A percentile compares a stretch with the other conserved stretches of the same genome.
These are phyloP conservation scores for Phytophthora citricola DNA, from an alignment of 352 stramenopile genomes.

Conservation along the genomic window DNA sequence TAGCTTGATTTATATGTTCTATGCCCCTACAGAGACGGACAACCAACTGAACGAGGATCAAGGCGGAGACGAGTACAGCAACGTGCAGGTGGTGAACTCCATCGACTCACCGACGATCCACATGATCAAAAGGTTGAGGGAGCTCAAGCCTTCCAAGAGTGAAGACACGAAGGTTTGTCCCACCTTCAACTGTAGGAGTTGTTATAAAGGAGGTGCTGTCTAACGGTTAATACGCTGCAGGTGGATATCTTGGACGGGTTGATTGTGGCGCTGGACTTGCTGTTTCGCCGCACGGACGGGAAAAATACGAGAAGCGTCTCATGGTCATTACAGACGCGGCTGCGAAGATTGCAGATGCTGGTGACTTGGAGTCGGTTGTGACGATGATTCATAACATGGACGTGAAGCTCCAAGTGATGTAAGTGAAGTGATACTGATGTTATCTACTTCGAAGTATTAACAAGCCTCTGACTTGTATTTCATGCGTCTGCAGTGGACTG, in stretches of 20 bases:
- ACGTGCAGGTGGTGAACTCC: slow-evolving; percentile 65
- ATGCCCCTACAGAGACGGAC: slow-evolving; percentile 54
- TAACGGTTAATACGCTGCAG: slow-evolving; percentile 9
- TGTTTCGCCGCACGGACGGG: slow-evolving; percentile 73
- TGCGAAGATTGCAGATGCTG: slow-evolving; percentile 61
- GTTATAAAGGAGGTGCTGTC: neutral
- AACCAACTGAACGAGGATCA: slow-evolving; percentile 85
- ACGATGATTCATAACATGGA: slow-evolving; percentile 82
- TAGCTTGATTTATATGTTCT: neutral
- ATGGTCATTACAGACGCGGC: slow-evolving; percentile 82
- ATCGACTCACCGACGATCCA: slow-evolving; percentile 70
- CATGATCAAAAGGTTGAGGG: slow-evolving; percentile 65
- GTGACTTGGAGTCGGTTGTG: slow-evolving; percentile 73
- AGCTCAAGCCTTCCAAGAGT: slow-evolving; percentile 35
- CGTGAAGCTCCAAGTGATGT: slow-evolving; percentile 86
- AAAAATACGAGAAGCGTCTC: slow-evolving; percentile 85
- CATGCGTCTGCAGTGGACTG: slow-evolving; percentile 43
- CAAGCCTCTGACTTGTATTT: slow-evolving; percentile 1
- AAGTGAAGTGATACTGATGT: slow-evolving; percentile 14
- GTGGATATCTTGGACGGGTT: slow-evolving; percentile 82
- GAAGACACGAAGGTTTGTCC: slow-evolving; percentile 37
- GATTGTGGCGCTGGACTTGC: slow-evolving; percentile 83
- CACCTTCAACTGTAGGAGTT: neutral
- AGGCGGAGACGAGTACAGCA: slow-evolving; percentile 58
- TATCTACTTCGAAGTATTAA: neutral